Conservation (phyloP, 768 basidiomycete species). For the Boletus speciosus region DNA sequence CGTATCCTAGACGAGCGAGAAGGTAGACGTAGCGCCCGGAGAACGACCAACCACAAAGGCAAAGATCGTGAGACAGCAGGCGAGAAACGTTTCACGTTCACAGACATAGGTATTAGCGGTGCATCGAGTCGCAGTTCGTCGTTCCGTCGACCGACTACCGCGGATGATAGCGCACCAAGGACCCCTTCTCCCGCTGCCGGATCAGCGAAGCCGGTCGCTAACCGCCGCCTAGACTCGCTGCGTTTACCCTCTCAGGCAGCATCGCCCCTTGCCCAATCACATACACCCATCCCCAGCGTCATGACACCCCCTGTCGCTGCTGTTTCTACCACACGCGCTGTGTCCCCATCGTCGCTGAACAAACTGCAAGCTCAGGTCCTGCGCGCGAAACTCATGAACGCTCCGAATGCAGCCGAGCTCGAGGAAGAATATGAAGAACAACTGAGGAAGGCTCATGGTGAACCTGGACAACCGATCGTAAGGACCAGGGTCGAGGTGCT, state of each 20-base stretch:
- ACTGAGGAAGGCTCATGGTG: slow-evolving; percentile 46
- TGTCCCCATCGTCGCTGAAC: slow-evolving; percentile 82
- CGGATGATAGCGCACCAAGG: slow-evolving; percentile 49
- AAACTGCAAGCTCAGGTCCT: slow-evolving; percentile 90
- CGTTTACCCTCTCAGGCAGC: slow-evolving; percentile 56
- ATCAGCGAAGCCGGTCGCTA: slow-evolving; percentile 33
- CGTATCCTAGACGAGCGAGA: slow-evolving; percentile 82
- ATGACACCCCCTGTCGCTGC: slow-evolving; percentile 64
- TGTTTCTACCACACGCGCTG: slow-evolving; percentile 38
- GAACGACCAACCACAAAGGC: slow-evolving; percentile 34
- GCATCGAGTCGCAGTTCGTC: slow-evolving; percentile 78
- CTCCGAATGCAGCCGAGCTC: slow-evolving; percentile 70
- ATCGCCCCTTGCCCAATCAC: slow-evolving; percentile 58
- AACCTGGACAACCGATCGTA: slow-evolving; percentile 36
- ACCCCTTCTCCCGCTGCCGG: slow-evolving; percentile 49
- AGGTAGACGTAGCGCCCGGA: slow-evolving; percentile 43
- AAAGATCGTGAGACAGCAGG: slow-evolving; percentile 37
- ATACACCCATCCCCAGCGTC: slow-evolving; percentile 87
- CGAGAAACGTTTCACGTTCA: slow-evolving; percentile 65
- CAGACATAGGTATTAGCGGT: slow-evolving; percentile 57
- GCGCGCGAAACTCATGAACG: slow-evolving; percentile 82
- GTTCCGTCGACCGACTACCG: slow-evolving; percentile 78
- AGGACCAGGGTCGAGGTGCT: slow-evolving; percentile 75
- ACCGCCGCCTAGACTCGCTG: slow-evolving; percentile 58
- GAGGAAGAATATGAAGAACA: slow-evolving; percentile 86